Percentiles rank a stretch among this genome's conserved stretches.
Evolutionary conservation across 345 rosid species (phyloP).

Genomic region (Iberis pinnata): DNA sequence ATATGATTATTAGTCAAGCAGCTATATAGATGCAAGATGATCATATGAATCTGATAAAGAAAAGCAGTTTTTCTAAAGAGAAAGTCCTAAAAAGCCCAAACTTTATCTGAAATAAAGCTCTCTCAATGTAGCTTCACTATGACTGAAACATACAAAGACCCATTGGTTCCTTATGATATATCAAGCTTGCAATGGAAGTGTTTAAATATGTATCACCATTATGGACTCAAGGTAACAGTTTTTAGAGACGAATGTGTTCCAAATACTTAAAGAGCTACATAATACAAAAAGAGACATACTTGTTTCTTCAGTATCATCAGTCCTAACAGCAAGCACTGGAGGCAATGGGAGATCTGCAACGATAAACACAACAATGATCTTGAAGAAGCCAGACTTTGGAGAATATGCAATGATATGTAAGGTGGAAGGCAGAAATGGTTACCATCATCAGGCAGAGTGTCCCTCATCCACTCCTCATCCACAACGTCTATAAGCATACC

Average conservation of each 20-base stretch:
- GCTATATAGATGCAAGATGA: not conserved
- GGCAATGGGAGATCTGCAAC: conserved; percentile 78
- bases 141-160: not conserved
- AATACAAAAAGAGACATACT: conserved; percentile 39
- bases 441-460: conserved; percentile 91
- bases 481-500: conserved; percentile 84
- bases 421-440: not conserved
- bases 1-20: not conserved
- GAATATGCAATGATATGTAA: not conserved
- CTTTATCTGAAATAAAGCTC: not conserved
- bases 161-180: too few relatives aligned
- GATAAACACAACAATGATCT: conserved; percentile 6
- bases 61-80: not conserved
- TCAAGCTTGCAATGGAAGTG: too few relatives aligned
- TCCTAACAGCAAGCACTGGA: conserved; percentile 57
- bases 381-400: too few relatives aligned
- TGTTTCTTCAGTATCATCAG: conserved; percentile 85
- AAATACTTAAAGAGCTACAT: not conserved
- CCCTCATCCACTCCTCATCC: conserved; percentile 97
- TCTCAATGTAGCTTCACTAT: not conserved
- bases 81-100: not conserved
- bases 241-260: not conserved
- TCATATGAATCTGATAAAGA: too few relatives aligned
- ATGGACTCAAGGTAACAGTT: not conserved
- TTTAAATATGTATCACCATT: too few relatives aligned